phyloP scores from a whole-genome alignment of 2,329 filamentous ascomycete species.

The Zasmidium angulare region DNA sequence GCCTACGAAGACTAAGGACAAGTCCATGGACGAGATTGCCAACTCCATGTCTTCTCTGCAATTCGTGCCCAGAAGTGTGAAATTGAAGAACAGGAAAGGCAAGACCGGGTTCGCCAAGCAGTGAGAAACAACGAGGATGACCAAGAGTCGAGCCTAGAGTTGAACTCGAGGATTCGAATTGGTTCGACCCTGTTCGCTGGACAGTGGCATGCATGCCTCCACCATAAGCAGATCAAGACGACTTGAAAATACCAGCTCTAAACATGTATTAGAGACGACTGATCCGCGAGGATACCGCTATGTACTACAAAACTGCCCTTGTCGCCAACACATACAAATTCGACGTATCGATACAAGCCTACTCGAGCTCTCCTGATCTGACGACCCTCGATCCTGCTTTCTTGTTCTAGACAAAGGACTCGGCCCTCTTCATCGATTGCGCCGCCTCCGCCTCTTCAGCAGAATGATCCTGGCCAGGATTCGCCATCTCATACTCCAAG shows the following conservation, averaged over 20 bases:
- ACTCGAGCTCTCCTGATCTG: no score
- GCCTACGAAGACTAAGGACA: slow-evolving; percentile 6
- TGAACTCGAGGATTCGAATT: no score
- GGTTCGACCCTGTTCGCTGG: no score
- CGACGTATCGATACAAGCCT: no score
- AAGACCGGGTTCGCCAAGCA: slow-evolving; percentile 27
- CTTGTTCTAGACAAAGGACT: neutral
- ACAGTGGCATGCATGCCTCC: no score
- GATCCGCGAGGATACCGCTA: neutral
- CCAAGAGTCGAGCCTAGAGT: no score
- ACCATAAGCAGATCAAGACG: no score
- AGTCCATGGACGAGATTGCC: slow-evolving; percentile 15
- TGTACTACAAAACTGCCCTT: neutral
- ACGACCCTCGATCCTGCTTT: no score
- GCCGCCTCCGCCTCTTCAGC: slow-evolving; percentile 5
- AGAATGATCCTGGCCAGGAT: slow-evolving; percentile 17
- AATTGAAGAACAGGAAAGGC: slow-evolving; percentile 25
- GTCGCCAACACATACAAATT: no score
- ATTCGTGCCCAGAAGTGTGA: slow-evolving; percentile 24
- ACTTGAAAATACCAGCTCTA: no score
- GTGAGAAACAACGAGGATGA: slow-evolving; percentile 12
- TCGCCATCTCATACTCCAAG: slow-evolving; percentile 32
- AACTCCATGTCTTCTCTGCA: slow-evolving; percentile 27
- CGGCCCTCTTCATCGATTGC: slow-evolving; percentile 5
- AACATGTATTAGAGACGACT: neutral